Evolutionary conservation across 495 filamentous ascomycete genomes (phyloP).

Genomic region (Alectoria sarmentosa): DNA sequence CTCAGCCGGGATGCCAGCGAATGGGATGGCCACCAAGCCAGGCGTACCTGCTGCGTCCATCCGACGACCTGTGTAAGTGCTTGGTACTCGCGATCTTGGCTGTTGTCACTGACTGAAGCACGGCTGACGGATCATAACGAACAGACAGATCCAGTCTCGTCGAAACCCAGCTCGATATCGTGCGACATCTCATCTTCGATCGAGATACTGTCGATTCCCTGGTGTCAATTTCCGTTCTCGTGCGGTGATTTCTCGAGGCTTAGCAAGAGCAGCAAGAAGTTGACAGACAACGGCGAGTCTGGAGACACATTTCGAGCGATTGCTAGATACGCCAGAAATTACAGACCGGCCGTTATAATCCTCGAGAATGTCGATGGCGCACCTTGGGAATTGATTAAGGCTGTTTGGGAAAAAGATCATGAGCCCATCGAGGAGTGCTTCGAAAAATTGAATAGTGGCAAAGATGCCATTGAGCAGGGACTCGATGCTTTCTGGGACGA

Average conservation of each 20-base stretch:
- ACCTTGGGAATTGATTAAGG: slow-evolving; percentile 53
- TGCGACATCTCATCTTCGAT: slow-evolving; percentile 53
- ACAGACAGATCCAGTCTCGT: too few species aligned
- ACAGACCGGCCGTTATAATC: slow-evolving; percentile 58
- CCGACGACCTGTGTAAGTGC: background rate
- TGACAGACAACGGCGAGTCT: slow-evolving; percentile 57
- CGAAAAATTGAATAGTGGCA: background rate
- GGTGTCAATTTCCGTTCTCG: slow-evolving; percentile 65
- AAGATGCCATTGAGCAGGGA: background rate
- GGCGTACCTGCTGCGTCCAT: background rate
- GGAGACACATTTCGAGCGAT: slow-evolving; percentile 61
- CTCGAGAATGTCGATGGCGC: slow-evolving; percentile 66
- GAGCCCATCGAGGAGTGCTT: background rate
- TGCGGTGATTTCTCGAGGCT: slow-evolving; percentile 63
- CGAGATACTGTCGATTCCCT: slow-evolving; percentile 58
- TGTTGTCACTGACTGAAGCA: background rate
- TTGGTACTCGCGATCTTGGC: background rate
- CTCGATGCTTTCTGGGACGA: background rate
- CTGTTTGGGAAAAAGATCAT: slow-evolving; percentile 36
- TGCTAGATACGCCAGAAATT: slow-evolving; percentile 46
- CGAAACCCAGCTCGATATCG: too few species aligned
- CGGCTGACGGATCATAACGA: too few species aligned
- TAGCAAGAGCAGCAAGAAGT: slow-evolving; percentile 33
- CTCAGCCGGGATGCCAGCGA: background rate
- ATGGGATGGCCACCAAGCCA: too few species aligned